phyloP scores from a whole-genome alignment of 164 flowering plant species.

The Liriodendron chinense region DNA sequence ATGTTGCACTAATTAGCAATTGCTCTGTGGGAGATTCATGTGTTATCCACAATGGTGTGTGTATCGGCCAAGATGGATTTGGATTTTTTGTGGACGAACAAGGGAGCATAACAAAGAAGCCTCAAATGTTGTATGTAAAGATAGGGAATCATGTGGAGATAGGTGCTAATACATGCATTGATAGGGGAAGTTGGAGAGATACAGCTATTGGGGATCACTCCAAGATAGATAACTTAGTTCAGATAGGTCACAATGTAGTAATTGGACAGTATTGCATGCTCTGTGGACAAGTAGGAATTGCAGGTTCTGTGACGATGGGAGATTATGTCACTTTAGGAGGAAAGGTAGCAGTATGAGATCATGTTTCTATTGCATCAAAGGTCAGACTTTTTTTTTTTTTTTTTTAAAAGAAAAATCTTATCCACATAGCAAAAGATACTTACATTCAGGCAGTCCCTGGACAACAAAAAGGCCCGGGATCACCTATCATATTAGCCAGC shows the following conservation, averaged over 20 bases:
- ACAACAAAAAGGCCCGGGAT: too few species aligned
- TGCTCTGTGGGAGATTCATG: slow-evolving; percentile 77
- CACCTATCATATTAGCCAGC: too few species aligned
- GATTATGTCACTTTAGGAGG: slow-evolving; percentile 86
- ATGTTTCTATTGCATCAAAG: slow-evolving; percentile 75
- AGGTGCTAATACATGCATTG: slow-evolving; percentile 92
- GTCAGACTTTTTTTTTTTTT: too few species aligned
- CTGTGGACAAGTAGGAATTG: slow-evolving; percentile 96
- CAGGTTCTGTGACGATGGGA: slow-evolving; percentile 88
- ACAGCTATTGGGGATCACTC: slow-evolving; percentile 76
- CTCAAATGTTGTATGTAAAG: slow-evolving; percentile 61
- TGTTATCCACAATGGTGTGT: slow-evolving; percentile 70
- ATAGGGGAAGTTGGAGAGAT: slow-evolving; percentile 99
- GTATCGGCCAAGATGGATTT: slow-evolving; percentile 97
- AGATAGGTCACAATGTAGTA: slow-evolving; percentile 84
- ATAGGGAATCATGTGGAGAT: slow-evolving; percentile 82
- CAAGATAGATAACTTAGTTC: slow-evolving; percentile 91
- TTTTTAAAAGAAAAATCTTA: too few species aligned
- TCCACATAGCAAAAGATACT: too few species aligned
- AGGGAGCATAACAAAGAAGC: slow-evolving; percentile 75
- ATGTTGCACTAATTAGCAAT: slow-evolving; percentile 69
- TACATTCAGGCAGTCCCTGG: too few species aligned
- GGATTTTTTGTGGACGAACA: slow-evolving; percentile 76
- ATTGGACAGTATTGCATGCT: slow-evolving; percentile 80
- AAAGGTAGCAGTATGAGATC: slow-evolving; percentile 84